phyloP scores from a whole-genome alignment of 2,329 filamentous ascomycete genomes.

The Lizonia empirigonia region DNA sequence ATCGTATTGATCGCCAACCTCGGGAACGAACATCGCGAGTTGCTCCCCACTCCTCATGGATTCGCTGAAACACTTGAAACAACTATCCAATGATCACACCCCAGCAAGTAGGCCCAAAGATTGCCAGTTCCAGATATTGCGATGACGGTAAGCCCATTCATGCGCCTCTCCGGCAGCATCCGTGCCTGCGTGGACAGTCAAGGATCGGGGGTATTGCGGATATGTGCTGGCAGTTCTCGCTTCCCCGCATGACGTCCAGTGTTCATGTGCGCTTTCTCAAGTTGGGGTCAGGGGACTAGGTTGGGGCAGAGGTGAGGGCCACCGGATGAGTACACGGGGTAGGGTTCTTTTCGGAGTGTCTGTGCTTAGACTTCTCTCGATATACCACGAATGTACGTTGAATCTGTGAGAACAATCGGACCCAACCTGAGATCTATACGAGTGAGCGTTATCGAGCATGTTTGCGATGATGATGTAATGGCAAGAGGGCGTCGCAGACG shows the following conservation, averaged over 20 bases:
- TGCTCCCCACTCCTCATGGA: no score
- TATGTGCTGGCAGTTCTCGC: background rate
- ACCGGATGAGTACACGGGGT: background rate
- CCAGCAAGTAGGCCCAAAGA: background rate
- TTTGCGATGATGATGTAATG: background rate
- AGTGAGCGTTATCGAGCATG: background rate
- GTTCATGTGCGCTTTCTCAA: background rate
- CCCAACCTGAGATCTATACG: background rate
- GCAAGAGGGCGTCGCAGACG: background rate
- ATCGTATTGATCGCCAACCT: no score
- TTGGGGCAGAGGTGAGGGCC: background rate
- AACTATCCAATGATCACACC: background rate
- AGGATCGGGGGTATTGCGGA: background rate
- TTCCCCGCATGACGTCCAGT: constrained; percentile 6
- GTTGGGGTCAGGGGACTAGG: background rate
- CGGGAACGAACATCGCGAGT: no score
- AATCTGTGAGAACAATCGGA: background rate
- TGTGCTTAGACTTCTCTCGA: background rate
- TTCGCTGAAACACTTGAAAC: no score
- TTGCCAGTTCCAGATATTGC: background rate
- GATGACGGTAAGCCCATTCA: constrained; percentile 1
- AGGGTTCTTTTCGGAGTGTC: background rate
- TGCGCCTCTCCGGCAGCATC: constrained; percentile 5
- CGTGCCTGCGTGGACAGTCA: background rate
- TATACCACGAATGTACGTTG: no score